Evolutionary conservation across 805 yeast genomes (phyloP), one percentile per base, ranked within the genome.

Genomic region (Peterozyma toletana): DNA sequence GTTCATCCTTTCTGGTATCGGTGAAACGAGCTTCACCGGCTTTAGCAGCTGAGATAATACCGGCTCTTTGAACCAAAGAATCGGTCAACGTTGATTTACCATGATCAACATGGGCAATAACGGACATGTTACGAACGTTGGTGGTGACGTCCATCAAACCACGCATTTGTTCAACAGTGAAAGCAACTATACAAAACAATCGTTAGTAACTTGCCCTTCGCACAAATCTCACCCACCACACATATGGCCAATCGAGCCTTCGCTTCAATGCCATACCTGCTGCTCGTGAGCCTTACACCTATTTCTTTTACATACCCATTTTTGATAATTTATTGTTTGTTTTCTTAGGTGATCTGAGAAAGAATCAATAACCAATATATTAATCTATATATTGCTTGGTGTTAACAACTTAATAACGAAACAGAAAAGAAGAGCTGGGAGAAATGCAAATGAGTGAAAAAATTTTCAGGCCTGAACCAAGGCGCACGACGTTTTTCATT

Each of bases 1-100:
- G 98, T 78, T 93, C 98, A 75, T 93, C 98, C 80, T 90, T 89
- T 86, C 99, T 89, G 81, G 99, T 91, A 77, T 91, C 99, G 64
- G 86, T 93, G 84, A 91, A 93, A 78, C 99, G 90, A 64, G 98
- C 99, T 68, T 93, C 98, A 84, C 99, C 99, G 54, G 99, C 99
- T 79, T 88, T 88, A 66, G 96, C 97, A 65, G 99, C 97, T 48
- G 98, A 93, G 66, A 91, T 91, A 73, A 93, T 91, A 88, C 99
- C 99, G 60, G 99, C 99, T 67, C 84, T 85, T 80, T 91, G 98
- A 64, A 91, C 98, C 70, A 91, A 85, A 56, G 99, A 93, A 77
- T 91, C 99, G 74, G 99, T 91, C 74, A 91, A 83, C 63, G 99
- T 91, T 59, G 97, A 90, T 76, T 91, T 91, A 79, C 99, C 99